These are phyloP conservation scores for Neurospora sp. DNA, from an alignment of 495 filamentous ascomycete genomes.

Conservation along the genomic window DNA sequence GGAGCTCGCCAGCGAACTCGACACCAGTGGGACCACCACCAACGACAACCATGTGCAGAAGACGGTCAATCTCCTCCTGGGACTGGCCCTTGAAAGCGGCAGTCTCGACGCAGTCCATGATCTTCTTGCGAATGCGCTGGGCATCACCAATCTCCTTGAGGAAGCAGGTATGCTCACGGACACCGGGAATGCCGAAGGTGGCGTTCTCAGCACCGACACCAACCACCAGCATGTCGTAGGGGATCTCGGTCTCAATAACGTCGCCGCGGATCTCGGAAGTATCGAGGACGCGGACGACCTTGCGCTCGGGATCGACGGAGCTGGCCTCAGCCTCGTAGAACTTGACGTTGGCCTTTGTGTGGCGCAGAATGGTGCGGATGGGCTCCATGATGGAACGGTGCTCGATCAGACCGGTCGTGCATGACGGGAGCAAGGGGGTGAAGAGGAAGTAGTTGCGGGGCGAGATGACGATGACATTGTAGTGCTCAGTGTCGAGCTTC, in stretches of 20 bases:
- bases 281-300: constrained; percentile 78
- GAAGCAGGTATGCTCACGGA: constrained; percentile 93
- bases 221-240: constrained; percentile 96
- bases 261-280: constrained; percentile 89
- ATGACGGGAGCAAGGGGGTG: constrained; percentile 92
- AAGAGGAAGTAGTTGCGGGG: constrained; percentile 99
- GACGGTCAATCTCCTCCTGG: constrained; percentile 80
- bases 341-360: constrained; percentile 83
- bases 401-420: constrained; percentile 94
- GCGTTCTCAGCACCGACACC: constrained; percentile 97
- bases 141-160: constrained; percentile 96
- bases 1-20: constrained; percentile 94
- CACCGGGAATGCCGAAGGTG: constrained; percentile 94
- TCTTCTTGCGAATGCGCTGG: constrained; percentile 89
- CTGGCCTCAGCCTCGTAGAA: constrained; percentile 98
- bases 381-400: constrained; percentile 99
- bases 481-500: constrained; percentile 96
- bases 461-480: constrained; percentile 94
- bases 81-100: constrained; percentile 96
- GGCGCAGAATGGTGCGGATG: constrained; percentile 83
- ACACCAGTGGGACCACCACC: constrained; percentile 97
- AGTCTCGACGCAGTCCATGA: constrained; percentile 99
- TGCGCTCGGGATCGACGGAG: constrained; percentile 88
- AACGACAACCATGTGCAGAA: constrained; percentile 98
- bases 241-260: constrained; percentile 72